Conservation (phyloP, 768 basidiomycete species). For the Pholiota conissans region DNA sequence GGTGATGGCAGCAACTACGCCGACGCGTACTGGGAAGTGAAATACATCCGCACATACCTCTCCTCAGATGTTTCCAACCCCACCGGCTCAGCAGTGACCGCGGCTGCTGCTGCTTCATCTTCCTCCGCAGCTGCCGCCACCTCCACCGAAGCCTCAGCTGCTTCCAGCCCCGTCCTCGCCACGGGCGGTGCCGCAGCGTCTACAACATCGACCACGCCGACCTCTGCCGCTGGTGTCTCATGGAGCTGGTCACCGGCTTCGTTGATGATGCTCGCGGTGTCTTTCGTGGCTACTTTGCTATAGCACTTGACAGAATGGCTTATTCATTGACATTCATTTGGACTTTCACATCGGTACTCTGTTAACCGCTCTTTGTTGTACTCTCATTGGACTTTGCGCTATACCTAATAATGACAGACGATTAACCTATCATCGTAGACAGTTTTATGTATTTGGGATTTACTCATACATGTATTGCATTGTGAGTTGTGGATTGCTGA, state of each 20-base stretch:
- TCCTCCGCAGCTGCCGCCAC: background rate
- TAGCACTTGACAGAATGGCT: background rate
- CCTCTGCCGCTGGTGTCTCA: background rate
- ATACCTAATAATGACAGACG: too few species aligned
- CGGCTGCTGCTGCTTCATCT: constrained; percentile 11
- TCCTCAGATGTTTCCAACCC: constrained; percentile 21
- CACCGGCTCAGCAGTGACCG: background rate
- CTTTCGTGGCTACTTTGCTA: background rate
- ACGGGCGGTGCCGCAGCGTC: background rate
- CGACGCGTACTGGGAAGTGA: constrained; percentile 60
- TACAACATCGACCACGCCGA: background rate
- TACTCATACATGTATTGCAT: too few species aligned
- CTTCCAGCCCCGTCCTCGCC: background rate
- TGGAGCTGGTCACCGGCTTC: background rate
- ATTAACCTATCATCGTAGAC: too few species aligned
- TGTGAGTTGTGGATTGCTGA: too few species aligned
- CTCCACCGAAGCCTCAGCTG: background rate
- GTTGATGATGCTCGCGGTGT: background rate
- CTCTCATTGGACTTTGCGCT: too few species aligned
- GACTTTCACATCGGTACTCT: background rate
- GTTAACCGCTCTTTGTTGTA: too few species aligned
- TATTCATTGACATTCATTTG: background rate
- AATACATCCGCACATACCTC: constrained; percentile 57
- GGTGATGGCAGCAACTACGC: constrained; percentile 47
- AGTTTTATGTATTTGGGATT: too few species aligned